Percentiles rank a stretch among this genome's conserved stretches.
Conservation (phyloP, 495 filamentous ascomycete species). For the Symbiotaphrina buchneri region DNA sequence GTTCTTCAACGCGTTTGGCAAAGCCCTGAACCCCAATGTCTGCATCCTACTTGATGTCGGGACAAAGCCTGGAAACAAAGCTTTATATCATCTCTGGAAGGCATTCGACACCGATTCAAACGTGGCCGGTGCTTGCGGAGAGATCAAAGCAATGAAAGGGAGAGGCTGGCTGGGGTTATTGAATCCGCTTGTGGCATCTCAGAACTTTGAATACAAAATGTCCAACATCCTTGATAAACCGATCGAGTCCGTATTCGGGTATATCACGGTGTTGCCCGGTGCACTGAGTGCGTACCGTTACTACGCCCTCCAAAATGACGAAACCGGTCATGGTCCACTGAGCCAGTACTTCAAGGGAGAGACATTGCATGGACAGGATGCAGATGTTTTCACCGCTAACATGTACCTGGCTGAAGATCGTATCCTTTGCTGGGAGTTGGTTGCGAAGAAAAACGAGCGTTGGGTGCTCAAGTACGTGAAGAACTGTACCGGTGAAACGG, state of each 20-base stretch:
- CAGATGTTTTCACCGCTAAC: conserved; percentile 96
- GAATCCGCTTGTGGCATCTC: conserved; percentile 86
- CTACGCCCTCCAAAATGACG: conserved; percentile 91
- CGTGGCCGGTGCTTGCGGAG: conserved; percentile 87
- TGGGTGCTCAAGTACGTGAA: conserved; percentile 99
- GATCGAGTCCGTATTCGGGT: conserved; percentile 89
- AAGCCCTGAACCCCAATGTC: conserved; percentile 80
- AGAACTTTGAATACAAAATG: conserved; percentile 99
- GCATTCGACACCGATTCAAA: conserved; percentile 95
- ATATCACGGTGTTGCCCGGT: conserved; percentile 91
- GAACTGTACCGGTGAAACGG: conserved; percentile 83
- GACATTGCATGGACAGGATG: conserved; percentile 86
- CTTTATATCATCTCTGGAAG: conserved; percentile 97
- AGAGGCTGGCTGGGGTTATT: conserved; percentile 61
- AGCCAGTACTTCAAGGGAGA: conserved; percentile 99
- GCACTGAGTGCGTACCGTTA: conserved; percentile 91
- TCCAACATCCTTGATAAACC: conserved; percentile 98
- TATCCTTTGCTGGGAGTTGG: conserved; percentile 97
- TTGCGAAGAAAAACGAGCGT: conserved; percentile 80
- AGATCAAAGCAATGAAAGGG: conserved; percentile 92
- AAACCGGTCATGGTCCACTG: conserved; percentile 81
- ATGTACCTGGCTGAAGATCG: conserved; percentile 99
- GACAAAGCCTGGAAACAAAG: conserved; percentile 64
- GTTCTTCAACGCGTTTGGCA: conserved; percentile 98
- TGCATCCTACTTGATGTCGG: conserved; percentile 94